Conservation (phyloP, 2,329 filamentous ascomycete genomes). For the Pseudogymnoascus sp. region DNA sequence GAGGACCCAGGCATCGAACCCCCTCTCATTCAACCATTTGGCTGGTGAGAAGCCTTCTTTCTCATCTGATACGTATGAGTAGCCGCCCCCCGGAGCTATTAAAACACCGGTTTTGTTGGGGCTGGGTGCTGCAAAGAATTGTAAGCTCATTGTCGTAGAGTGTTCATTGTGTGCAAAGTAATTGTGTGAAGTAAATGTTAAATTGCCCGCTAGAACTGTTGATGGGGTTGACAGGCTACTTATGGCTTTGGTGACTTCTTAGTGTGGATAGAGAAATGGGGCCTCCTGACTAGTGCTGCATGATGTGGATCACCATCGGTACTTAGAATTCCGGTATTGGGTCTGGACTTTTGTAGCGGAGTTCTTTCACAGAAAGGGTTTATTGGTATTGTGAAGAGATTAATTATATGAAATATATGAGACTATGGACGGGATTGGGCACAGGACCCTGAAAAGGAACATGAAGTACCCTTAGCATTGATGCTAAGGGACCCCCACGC, state of each 20-base stretch:
- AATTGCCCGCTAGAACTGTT: not conserved
- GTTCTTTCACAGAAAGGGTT: not conserved
- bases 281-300: conserved; percentile 1
- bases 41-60: conserved; percentile 19
- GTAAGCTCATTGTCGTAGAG: not conserved
- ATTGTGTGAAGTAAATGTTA: not conserved
- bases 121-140: not conserved
- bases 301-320: not conserved
- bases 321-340: not conserved
- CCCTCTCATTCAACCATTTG: conserved; percentile 20
- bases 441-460: not conserved
- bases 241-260: not conserved
- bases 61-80: conserved; percentile 18
- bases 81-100: conserved; percentile 23
- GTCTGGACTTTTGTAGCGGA: not conserved
- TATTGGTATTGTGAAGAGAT: not conserved
- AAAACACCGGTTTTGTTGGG: conserved; percentile 17
- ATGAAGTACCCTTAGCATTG: not conserved
- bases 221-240: conserved; percentile 8
- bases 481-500: not conserved
- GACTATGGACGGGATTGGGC: not conserved
- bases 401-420: not conserved
- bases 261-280: not conserved
- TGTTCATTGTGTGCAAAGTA: not conserved
- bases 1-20: conserved; percentile 22